Conservation (phyloP, 805 yeast genomes). For the Wickerhamiella sorbophila region DNA sequence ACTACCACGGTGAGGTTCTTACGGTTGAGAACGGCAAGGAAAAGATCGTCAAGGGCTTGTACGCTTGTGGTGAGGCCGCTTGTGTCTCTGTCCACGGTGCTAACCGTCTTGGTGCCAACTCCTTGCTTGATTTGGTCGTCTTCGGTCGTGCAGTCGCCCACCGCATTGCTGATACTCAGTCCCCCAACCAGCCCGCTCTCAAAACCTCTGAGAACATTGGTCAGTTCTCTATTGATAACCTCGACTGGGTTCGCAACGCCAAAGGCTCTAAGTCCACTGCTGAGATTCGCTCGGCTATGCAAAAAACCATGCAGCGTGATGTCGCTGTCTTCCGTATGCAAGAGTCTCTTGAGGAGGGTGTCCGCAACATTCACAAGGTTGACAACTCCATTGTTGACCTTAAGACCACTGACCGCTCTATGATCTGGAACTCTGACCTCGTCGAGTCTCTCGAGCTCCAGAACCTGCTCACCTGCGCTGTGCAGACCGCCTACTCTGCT, state of each 20-base stretch:
- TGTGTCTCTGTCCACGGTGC: slow-evolving; percentile 99
- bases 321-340: slow-evolving; percentile 95
- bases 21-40: slow-evolving; percentile 78
- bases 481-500: slow-evolving; percentile 88
- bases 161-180: slow-evolving; percentile 69
- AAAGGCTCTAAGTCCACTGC: slow-evolving; percentile 74
- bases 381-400: slow-evolving; percentile 63
- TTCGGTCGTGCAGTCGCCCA: slow-evolving; percentile 98
- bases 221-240: slow-evolving; percentile 74
- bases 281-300: slow-evolving; percentile 82
- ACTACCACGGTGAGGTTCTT: slow-evolving; percentile 89
- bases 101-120: slow-evolving; percentile 97
- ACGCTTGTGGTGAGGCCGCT: slow-evolving; percentile 98
- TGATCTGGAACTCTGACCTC: slow-evolving; percentile 97
- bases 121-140: slow-evolving; percentile 88
- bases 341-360: slow-evolving; percentile 85
- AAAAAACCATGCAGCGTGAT: slow-evolving; percentile 89
- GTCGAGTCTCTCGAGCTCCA: slow-evolving; percentile 93
- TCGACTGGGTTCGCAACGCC: slow-evolving; percentile 79
- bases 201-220: slow-evolving; percentile 80
- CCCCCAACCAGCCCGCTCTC: slow-evolving; percentile 79
- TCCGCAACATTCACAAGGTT: slow-evolving; percentile 54
- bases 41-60: slow-evolving; percentile 77
- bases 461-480: slow-evolving; percentile 92
- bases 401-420: slow-evolving; percentile 85